Conservation (phyloP, 352 stramenopile species). For the Phytophthora rubi region DNA sequence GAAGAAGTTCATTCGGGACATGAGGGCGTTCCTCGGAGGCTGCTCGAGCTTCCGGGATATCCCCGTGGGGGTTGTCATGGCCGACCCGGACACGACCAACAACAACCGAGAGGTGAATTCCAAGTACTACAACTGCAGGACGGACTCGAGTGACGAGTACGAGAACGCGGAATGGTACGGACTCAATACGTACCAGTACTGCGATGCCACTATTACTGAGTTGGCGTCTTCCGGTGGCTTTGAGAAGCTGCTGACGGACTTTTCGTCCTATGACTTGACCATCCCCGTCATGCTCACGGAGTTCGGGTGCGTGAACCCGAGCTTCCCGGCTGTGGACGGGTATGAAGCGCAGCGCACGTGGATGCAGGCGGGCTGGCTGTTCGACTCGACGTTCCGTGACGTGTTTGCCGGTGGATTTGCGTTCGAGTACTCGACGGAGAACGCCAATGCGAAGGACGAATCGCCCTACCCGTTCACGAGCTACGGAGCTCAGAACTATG, state of each 20-base stretch:
- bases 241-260: constrained; percentile 62
- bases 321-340: constrained; percentile 67
- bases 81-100: constrained; percentile 52
- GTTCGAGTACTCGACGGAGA: constrained; percentile 88
- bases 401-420: constrained; percentile 76
- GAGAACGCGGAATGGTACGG: constrained; percentile 89
- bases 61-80: constrained; percentile 77
- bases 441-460: constrained; percentile 58
- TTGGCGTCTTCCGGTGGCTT: constrained; percentile 63
- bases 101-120: constrained; percentile 72
- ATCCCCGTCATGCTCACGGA: constrained; percentile 87
- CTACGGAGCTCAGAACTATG: constrained; percentile 78
- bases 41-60: constrained; percentile 73
- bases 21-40: constrained; percentile 64
- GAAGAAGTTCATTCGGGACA: constrained; percentile 91
- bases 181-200: constrained; percentile 89
- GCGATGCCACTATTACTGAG: constrained; percentile 52
- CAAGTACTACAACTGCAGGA: constrained; percentile 90
- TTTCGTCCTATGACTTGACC: constrained; percentile 63
- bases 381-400: constrained; percentile 52
- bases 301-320: constrained; percentile 79
- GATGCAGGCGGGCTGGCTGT: constrained; percentile 65
- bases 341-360: constrained; percentile 78
- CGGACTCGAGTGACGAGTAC: constrained; percentile 64
- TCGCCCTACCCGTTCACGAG: constrained; percentile 77